Evolutionary conservation across 2,329 filamentous ascomycete species (phyloP), one percentile per base, ranked within the genome.

Genomic region (Colletotrichum magnum): DNA sequence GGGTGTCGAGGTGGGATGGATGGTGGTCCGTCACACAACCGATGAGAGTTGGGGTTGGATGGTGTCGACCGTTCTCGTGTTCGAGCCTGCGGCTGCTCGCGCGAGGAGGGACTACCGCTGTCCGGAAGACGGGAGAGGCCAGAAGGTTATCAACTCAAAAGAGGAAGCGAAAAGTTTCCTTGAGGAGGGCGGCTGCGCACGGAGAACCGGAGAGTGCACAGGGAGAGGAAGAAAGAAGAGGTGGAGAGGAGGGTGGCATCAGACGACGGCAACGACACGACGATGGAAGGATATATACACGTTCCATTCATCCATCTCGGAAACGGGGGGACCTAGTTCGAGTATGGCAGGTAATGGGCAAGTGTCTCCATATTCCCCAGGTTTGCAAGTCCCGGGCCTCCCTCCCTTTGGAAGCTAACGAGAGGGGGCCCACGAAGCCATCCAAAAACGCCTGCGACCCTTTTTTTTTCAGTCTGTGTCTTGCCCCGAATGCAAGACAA

Each of bases 401-500:
- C 60, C 66, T 51, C 28, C 50, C 41, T 36, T 58, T 41, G 43
- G 45, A 66, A 21, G 50, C 48, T 58, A 57, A 66, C 61, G 39
- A 51, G 39, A 9, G 28, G 28, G 28, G 50, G 26, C 53, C 51
- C 56, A 59, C 32, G 62, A 65, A 56, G 51, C 54, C 61, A 68
- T 65, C 39, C 28, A 64, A 69, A n/a, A 50, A 4, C 56, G 36
- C 56, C 41, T n/a, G 50, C 26, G 50, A 50, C 45, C n/a, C 58
- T 61, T n/a, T 54, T 63, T 69, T 65, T 32, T 32, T 32, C 9
- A 6, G 6, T 32, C 9, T 9, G 28, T 32, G 28, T 32, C 28
- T 32, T 9, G 54, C 56, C 66, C 62, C 56, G 66, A 60, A 60
- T 60, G 54, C 59, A 60, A 51, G 59, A 62, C 50, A 50, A 54